Evolutionary conservation across 306 rosid genomes (phyloP).

Genomic region (Lablab purpureus): DNA sequence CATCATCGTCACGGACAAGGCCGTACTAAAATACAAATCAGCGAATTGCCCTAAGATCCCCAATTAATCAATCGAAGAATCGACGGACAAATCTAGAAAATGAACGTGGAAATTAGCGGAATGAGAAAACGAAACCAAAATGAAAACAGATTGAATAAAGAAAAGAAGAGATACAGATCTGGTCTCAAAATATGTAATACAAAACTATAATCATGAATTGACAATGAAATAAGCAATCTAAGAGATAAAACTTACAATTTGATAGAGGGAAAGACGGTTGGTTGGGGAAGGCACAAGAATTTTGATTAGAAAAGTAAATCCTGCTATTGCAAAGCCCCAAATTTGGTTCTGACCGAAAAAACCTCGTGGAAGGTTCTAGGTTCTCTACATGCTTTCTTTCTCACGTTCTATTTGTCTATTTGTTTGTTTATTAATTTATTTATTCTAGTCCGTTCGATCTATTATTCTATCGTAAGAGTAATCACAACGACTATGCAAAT

Average conservation of each 20-base stretch:
- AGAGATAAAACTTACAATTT: conserved; percentile 47
- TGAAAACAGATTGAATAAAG: not conserved
- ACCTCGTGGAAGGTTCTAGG: conserved; percentile 46
- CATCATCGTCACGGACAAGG: not conserved
- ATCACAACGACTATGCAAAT: not conserved
- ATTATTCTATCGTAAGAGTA: not conserved
- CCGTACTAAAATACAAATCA: not conserved
- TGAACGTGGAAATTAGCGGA: not conserved
- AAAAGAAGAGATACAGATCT: not conserved
- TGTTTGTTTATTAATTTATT: not conserved
- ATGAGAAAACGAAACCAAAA: not conserved
- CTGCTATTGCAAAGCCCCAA: conserved; percentile 33
- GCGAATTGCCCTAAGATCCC: not conserved
- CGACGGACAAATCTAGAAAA: conserved; percentile 4
- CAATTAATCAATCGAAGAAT: not conserved
- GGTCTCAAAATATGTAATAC: not conserved
- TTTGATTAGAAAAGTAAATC: not conserved
- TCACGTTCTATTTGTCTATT: not conserved
- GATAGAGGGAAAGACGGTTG: not conserved
- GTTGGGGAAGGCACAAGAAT: not conserved
- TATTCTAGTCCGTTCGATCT: not conserved
- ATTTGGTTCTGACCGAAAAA: conserved; percentile 22
- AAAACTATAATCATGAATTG: not conserved
- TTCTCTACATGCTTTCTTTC: not conserved
- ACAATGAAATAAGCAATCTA: not conserved